Percentiles rank a stretch among this genome's conserved stretches.
phyloP scores from a whole-genome alignment of 1,284 basidiomycete species.

The Microbotryum intermedium region DNA sequence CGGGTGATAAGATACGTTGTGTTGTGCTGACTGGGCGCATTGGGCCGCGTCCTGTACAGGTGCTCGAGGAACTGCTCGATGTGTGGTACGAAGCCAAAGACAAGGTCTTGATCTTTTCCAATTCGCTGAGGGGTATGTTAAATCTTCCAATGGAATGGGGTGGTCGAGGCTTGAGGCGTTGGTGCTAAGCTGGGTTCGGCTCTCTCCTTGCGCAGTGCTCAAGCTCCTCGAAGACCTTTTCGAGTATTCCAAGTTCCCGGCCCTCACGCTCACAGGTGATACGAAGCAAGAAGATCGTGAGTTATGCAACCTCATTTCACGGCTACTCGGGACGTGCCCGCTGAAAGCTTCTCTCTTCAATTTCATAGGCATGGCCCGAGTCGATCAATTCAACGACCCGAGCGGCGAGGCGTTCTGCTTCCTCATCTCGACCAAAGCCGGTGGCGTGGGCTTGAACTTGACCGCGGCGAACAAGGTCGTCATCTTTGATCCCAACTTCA shows the following conservation, averaged over 20 bases:
- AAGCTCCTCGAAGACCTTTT: slow-evolving; percentile 69
- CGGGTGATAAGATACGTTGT: no score
- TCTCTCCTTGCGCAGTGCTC: slow-evolving; percentile 67
- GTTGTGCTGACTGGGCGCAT: no score
- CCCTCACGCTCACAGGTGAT: slow-evolving; percentile 60
- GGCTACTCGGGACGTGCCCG: not conserved
- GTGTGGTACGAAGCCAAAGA: slow-evolving; percentile 41
- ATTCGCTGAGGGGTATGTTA: slow-evolving; percentile 13
- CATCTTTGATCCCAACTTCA: slow-evolving; percentile 85
- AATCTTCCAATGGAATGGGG: no score
- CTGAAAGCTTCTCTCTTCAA: not conserved
- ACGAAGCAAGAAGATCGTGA: slow-evolving; percentile 38
- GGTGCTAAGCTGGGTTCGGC: no score
- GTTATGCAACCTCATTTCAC: not conserved
- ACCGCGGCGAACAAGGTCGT: slow-evolving; percentile 54
- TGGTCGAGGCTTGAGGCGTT: no score
- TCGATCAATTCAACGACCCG: slow-evolving; percentile 68
- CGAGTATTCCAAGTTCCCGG: slow-evolving; percentile 51
- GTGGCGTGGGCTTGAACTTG: slow-evolving; percentile 63
- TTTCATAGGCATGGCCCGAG: slow-evolving; percentile 62
- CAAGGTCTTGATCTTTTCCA: slow-evolving; percentile 70
- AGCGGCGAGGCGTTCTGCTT: slow-evolving; percentile 56
- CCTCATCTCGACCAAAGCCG: slow-evolving; percentile 83
- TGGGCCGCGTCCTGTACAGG: no score
- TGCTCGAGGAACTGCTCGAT: slow-evolving; percentile 55